These are phyloP conservation scores for Pyrus communis DNA, from an alignment of 306 rosid genomes.

Conservation along the genomic window DNA sequence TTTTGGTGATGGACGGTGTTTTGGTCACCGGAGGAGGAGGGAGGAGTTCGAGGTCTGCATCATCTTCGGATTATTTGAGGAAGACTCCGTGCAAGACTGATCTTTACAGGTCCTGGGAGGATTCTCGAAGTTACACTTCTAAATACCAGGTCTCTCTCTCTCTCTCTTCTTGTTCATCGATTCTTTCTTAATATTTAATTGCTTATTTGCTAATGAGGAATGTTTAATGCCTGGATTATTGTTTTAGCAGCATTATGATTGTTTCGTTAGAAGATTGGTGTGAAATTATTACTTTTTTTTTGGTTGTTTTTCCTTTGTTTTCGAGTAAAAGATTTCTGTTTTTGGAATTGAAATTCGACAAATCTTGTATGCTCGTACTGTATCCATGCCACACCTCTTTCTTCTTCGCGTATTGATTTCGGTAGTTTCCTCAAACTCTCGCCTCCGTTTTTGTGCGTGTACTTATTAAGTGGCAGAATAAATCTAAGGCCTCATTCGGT, in stretches of 20 bases:
- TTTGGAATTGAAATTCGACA: neutral
- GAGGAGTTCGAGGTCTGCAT: conserved; percentile 28
- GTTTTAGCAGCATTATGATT: neutral
- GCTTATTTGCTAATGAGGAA: neutral
- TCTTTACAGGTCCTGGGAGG: neutral
- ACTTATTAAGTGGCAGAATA: neutral
- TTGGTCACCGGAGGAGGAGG: conserved; percentile 28
- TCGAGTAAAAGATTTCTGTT: neutral
- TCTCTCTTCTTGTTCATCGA: neutral
- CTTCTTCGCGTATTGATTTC: neutral
- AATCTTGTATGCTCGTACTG: neutral
- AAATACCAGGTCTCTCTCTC: conserved; percentile 41
- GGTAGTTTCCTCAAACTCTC: neutral
- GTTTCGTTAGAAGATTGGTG: neutral
- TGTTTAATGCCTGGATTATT: neutral
- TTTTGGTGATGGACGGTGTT: conserved; percentile 64
- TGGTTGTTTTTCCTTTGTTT: neutral
- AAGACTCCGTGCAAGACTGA: conserved; percentile 32
- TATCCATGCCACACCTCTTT: neutral
- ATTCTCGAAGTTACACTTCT: conserved; percentile 18
- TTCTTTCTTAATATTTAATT: neutral
- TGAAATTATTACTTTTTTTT: neutral
- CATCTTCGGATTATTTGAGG: conserved; percentile 15
- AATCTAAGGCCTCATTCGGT: no score
- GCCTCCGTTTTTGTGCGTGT: neutral